Conservation (phyloP, 1,139 yeast genomes). For the Yamadazyma aaseri region DNA sequence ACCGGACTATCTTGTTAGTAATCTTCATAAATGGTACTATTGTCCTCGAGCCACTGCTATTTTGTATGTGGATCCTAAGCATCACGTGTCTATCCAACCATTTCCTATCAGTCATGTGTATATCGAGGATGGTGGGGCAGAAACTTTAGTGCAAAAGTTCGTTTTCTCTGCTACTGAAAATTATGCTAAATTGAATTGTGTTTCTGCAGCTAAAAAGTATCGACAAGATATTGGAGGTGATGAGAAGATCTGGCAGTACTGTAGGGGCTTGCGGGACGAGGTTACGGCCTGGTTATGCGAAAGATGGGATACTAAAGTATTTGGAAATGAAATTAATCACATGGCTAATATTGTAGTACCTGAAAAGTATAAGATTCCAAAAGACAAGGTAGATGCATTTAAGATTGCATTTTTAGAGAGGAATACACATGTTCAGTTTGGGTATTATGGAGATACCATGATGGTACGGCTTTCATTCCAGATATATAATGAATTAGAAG, state of each 20-base stretch:
- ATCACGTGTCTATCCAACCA: constrained; percentile 53
- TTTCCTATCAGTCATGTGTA: constrained; percentile 52
- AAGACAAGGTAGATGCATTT: constrained; percentile 5
- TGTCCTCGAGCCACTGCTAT: constrained; percentile 61
- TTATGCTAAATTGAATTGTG: constrained; percentile 25
- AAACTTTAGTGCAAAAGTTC: constrained; percentile 39
- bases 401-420: background rate
- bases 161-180: constrained; percentile 36
- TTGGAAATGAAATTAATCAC: constrained; percentile 31
- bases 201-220: constrained; percentile 48
- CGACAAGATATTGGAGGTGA: constrained; percentile 58
- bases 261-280: constrained; percentile 28
- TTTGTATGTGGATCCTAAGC: constrained; percentile 54
- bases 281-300: constrained; percentile 38
- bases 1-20: constrained; percentile 65
- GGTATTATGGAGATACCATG: constrained; percentile 38
- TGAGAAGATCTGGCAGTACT: constrained; percentile 47
- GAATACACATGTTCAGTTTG: constrained; percentile 41
- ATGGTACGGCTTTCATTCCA: constrained; percentile 60
- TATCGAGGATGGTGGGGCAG: constrained; percentile 23
- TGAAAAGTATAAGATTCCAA: constrained; percentile 16
- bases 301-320: constrained; percentile 36
- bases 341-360: constrained; percentile 39
- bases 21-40: constrained; percentile 70
- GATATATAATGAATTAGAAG: constrained; percentile 55